These are phyloP conservation scores for Maudiozyma turicensis DNA, from an alignment of 805 yeast species.

Conservation along the genomic window DNA sequence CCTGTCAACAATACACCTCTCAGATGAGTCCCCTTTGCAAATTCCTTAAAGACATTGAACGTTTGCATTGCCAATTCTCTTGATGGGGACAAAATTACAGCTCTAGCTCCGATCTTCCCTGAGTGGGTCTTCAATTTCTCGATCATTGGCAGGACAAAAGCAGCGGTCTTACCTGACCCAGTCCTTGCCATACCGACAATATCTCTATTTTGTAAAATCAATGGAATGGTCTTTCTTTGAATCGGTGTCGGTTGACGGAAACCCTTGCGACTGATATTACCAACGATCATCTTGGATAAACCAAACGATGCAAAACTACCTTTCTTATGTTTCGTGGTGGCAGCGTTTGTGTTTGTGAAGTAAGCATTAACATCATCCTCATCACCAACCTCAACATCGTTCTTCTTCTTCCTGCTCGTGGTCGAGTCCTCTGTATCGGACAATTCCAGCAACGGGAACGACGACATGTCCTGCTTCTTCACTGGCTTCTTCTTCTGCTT, in stretches of 20 bases:
- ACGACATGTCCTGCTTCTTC: slow-evolving; percentile 14
- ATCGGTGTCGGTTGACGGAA: slow-evolving; percentile 95
- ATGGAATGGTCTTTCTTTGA: slow-evolving; percentile 90
- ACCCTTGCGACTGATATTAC: slow-evolving; percentile 74
- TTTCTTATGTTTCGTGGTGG: slow-evolving; percentile 35
- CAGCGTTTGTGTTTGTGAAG: slow-evolving; percentile 27
- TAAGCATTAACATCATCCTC: slow-evolving; percentile 41
- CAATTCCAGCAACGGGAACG: slow-evolving; percentile 44
- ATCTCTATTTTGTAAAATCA: slow-evolving; percentile 77
- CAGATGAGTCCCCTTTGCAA: slow-evolving; percentile 73
- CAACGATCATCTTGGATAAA: slow-evolving; percentile 57
- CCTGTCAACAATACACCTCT: slow-evolving; percentile 80
- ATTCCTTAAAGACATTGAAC: slow-evolving; percentile 77
- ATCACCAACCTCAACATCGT: slow-evolving; percentile 30
- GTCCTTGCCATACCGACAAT: slow-evolving; percentile 99
- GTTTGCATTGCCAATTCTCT: slow-evolving; percentile 96
- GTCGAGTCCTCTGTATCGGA: slow-evolving; percentile 39
- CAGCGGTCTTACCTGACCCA: slow-evolving; percentile 98
- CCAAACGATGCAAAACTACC: slow-evolving; percentile 92
- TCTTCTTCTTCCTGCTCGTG: slow-evolving; percentile 10
- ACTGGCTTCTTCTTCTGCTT: slow-evolving; percentile 5
- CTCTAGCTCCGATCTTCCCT: slow-evolving; percentile 82
- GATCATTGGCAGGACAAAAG: slow-evolving; percentile 82
- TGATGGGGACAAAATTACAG: slow-evolving; percentile 83
- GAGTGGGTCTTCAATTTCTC: slow-evolving; percentile 77